Evolutionary conservation across 768 basidiomycete species (phyloP).

Genomic region (Rhodocollybia butyracea): DNA sequence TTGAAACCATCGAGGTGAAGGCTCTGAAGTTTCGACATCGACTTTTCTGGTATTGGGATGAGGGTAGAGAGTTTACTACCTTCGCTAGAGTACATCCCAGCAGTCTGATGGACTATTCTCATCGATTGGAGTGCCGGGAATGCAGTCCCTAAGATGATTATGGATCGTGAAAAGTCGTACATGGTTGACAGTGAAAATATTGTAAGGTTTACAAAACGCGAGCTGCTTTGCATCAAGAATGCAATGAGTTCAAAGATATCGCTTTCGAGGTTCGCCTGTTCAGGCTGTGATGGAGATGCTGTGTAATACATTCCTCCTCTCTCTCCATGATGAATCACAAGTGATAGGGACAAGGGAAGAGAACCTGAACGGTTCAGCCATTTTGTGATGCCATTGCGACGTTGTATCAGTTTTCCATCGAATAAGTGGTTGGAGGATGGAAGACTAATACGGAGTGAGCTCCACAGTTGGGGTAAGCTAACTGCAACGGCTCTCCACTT

Average conservation of each 20-base stretch:
- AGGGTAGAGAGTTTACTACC: not conserved
- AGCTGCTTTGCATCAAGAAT: not conserved
- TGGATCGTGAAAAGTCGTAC: not conserved
- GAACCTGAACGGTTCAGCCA: slow-evolving; percentile 1
- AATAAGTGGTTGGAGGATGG: not conserved
- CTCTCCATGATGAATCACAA: not conserved
- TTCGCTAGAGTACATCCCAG: not conserved
- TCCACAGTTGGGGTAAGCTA: not conserved
- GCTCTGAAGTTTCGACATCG: not conserved
- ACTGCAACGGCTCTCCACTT: not conserved
- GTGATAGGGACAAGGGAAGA: not conserved
- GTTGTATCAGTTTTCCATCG: not conserved
- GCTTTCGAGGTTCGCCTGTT: not conserved
- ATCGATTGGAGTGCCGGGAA: not conserved
- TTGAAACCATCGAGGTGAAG: not conserved
- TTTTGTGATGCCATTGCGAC: not conserved
- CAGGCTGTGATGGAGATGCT: no score
- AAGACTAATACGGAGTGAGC: not conserved
- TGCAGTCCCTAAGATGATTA: not conserved
- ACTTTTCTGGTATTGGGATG: not conserved
- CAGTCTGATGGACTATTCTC: not conserved
- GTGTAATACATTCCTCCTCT: no score
- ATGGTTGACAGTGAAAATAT: not conserved
- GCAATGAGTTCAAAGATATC: not conserved
- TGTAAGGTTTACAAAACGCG: not conserved